These are phyloP conservation scores for Panicum hallii DNA, from an alignment of 202 grass and related monocot species.

Conservation along the genomic window DNA sequence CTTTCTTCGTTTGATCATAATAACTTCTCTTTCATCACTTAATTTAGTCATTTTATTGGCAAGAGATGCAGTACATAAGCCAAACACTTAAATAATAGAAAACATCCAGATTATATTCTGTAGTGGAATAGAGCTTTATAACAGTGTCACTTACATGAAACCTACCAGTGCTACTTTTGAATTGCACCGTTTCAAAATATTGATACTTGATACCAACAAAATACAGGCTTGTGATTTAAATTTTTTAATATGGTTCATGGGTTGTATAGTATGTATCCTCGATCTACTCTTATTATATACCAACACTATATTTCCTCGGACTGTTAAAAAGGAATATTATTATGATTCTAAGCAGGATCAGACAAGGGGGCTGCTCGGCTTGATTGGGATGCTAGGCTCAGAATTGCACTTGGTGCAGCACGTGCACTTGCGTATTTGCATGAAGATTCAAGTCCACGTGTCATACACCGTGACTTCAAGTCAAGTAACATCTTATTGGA, in stretches of 20 bases:
- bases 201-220: conserved; percentile 21
- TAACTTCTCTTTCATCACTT: conserved; percentile 27
- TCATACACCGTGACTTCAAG: conserved; percentile 99
- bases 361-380: conserved; percentile 66
- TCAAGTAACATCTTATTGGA: conserved; percentile 98
- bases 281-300: conserved; percentile 11
- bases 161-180: conserved; percentile 12
- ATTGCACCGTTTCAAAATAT: conserved; percentile 28
- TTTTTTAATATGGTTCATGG: background rate
- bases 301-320: conserved; percentile 35
- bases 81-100: conserved; percentile 29
- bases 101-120: background rate
- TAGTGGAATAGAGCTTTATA: conserved; percentile 13
- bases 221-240: conserved; percentile 19
- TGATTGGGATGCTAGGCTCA: conserved; percentile 91
- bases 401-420: conserved; percentile 91
- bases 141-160: conserved; percentile 19
- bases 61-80: conserved; percentile 21
- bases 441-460: conserved; percentile 98
- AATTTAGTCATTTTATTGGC: conserved; percentile 28
- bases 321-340: conserved; percentile 8
- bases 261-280: conserved; percentile 3
- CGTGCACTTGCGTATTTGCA: conserved; percentile 94
- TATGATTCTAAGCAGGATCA: conserved; percentile 56
- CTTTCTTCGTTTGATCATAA: conserved; percentile 9